Conservation (phyloP, 257 asterid genomes). For the Euphrasia confusa region DNA sequence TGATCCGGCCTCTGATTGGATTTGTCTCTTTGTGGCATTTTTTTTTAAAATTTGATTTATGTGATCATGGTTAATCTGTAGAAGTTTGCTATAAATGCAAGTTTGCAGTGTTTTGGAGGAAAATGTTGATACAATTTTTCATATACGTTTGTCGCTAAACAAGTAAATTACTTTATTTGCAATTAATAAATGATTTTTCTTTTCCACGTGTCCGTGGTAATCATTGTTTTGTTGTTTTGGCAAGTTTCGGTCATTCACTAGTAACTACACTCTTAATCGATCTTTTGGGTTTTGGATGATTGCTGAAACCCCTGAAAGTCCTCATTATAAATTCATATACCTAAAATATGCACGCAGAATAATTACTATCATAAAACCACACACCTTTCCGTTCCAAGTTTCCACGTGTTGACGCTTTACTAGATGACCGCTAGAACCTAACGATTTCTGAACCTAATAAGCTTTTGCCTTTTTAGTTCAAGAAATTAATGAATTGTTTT, state of each 20-base stretch:
- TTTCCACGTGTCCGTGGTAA: slow-evolving; percentile 2
- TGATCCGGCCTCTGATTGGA: neutral
- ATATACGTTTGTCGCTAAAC: neutral
- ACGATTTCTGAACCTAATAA: neutral
- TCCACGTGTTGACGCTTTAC: neutral
- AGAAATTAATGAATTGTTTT: neutral
- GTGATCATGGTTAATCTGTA: neutral
- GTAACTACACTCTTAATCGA: neutral
- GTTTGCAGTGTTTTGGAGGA: neutral
- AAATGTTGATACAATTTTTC: neutral
- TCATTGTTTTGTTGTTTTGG: neutral
- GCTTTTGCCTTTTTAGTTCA: neutral
- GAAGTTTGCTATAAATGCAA: neutral
- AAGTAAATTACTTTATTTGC: neutral
- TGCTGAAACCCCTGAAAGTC: neutral
- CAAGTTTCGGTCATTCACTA: neutral
- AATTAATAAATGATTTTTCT: neutral
- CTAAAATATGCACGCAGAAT: neutral
- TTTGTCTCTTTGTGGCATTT: neutral
- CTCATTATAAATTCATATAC: neutral
- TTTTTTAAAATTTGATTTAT: neutral
- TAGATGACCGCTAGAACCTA: neutral
- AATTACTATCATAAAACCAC: neutral
- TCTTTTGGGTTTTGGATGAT: neutral
- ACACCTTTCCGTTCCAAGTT: neutral